A percentile compares a stretch with the other conserved stretches of the same genome.
These are phyloP conservation scores for Sabuloglossum arenarium DNA, from an alignment of 495 filamentous ascomycete species.

Conservation along the genomic window DNA sequence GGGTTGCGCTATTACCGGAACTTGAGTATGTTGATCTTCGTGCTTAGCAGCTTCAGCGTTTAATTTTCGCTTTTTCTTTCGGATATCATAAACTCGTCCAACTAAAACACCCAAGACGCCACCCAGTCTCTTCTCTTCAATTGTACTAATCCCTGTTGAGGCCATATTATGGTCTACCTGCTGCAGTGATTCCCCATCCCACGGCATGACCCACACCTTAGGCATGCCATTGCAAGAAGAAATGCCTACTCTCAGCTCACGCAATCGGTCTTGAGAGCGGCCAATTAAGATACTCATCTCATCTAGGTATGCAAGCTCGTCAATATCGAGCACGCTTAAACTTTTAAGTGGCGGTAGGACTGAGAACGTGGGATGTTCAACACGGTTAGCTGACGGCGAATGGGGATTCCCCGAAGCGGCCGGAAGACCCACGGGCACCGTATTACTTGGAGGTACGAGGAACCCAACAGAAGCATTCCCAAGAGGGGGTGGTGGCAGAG, in stretches of 20 bases:
- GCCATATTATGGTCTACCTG: conserved; percentile 32
- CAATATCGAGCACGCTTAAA: conserved; percentile 70
- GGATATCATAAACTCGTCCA: conserved; percentile 41
- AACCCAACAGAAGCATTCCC: conserved; percentile 9
- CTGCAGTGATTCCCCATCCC: conserved; percentile 33
- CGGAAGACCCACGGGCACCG: not conserved
- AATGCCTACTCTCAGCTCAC: conserved; percentile 65
- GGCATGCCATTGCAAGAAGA: conserved; percentile 15
- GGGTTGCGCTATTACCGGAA: not conserved
- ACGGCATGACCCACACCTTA: conserved; percentile 36
- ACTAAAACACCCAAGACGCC: conserved; percentile 58
- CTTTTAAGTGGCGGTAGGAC: conserved; percentile 63
- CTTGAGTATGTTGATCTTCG: not conserved
- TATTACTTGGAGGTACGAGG: not conserved
- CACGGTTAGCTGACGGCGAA: conserved; percentile 15
- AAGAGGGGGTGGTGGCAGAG: conserved; percentile 13
- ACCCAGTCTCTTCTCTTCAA: conserved; percentile 27
- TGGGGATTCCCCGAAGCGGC: conserved; percentile 7
- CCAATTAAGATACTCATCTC: conserved; percentile 72
- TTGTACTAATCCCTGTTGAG: conserved; percentile 11
- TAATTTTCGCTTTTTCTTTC: conserved; percentile 15
- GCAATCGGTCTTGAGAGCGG: conserved; percentile 41
- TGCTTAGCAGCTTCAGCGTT: not conserved
- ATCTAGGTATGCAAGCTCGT: conserved; percentile 71
- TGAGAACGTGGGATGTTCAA: conserved; percentile 75